Conservation (phyloP, 306 rosid species). For the Ormosia emarginata region DNA sequence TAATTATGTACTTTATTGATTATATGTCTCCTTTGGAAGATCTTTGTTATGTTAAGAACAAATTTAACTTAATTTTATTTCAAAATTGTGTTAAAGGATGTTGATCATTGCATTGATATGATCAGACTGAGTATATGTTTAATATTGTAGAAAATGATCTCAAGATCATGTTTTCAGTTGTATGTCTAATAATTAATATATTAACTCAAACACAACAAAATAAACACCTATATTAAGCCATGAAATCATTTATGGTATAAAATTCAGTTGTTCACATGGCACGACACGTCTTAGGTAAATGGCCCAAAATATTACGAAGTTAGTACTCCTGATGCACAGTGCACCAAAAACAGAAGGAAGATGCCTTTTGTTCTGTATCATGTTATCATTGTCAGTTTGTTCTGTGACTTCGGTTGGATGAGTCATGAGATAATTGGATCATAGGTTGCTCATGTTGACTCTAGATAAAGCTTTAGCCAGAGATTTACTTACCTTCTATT, state of each 20-base stretch:
- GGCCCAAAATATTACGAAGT: background rate
- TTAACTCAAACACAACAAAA: background rate
- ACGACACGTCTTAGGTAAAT: background rate
- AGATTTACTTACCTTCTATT: background rate
- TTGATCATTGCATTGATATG: background rate
- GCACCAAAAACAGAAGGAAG: background rate
- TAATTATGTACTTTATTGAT: background rate
- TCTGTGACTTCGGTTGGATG: background rate
- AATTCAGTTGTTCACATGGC: background rate
- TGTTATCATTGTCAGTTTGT: background rate
- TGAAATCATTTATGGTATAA: slow-evolving; percentile 7
- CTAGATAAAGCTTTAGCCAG: slow-evolving; percentile 1
- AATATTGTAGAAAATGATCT: background rate
- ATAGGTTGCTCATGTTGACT: slow-evolving; percentile 2
- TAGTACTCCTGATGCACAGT: background rate
- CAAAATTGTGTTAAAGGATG: background rate
- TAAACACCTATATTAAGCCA: background rate
- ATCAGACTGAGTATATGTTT: background rate
- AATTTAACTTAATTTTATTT: background rate
- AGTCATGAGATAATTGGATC: background rate
- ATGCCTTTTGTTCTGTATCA: background rate
- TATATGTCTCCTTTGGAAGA: background rate
- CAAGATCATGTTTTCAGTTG: background rate
- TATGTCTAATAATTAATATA: background rate
- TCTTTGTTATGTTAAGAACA: background rate